These are phyloP conservation scores for Leccinum boreale DNA, from an alignment of 768 basidiomycete genomes.

Conservation along the genomic window DNA sequence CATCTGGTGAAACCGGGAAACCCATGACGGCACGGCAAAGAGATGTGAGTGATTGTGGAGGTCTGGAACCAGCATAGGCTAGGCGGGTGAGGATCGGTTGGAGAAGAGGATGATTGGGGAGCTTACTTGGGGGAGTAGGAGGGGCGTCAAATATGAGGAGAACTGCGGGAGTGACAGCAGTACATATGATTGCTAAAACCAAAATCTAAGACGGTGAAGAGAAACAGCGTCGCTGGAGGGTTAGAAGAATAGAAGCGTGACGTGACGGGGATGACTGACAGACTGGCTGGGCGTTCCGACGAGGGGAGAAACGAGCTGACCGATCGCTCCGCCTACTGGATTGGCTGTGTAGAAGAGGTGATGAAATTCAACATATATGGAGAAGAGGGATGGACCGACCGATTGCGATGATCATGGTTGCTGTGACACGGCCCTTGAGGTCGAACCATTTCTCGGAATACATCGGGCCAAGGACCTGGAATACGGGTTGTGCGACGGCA, in stretches of 20 bases:
- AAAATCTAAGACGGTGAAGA: conserved; percentile 46
- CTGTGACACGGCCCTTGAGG: conserved; percentile 70
- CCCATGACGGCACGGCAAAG: conserved; percentile 56
- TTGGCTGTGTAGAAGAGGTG: conserved; percentile 45
- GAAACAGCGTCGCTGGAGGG: not conserved
- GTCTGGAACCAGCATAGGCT: conserved; percentile 70
- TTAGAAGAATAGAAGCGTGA: not conserved
- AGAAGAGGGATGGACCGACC: conserved; percentile 25
- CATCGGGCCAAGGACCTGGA: conserved; percentile 73
- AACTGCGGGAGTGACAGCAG: conserved; percentile 54
- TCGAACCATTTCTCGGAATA: conserved; percentile 87
- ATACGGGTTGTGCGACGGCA: conserved; percentile 65
- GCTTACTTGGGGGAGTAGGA: conserved; percentile 75
- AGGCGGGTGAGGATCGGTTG: not conserved
- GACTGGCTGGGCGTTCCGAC: conserved; percentile 53
- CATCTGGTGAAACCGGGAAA: conserved; percentile 35
- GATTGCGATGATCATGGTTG: conserved; percentile 59
- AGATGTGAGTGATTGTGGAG: conserved; percentile 50
- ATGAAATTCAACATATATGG: not conserved
- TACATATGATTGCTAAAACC: conserved; percentile 67
- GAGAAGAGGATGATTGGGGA: not conserved
- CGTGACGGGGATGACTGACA: conserved; percentile 37
- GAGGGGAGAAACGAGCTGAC: conserved; percentile 69
- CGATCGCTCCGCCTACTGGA: conserved; percentile 70
- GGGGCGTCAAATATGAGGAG: conserved; percentile 61